Evolutionary conservation across 306 rosid species (phyloP), one percentile per base, ranked within the genome.

Genomic region (Urtica urens): DNA sequence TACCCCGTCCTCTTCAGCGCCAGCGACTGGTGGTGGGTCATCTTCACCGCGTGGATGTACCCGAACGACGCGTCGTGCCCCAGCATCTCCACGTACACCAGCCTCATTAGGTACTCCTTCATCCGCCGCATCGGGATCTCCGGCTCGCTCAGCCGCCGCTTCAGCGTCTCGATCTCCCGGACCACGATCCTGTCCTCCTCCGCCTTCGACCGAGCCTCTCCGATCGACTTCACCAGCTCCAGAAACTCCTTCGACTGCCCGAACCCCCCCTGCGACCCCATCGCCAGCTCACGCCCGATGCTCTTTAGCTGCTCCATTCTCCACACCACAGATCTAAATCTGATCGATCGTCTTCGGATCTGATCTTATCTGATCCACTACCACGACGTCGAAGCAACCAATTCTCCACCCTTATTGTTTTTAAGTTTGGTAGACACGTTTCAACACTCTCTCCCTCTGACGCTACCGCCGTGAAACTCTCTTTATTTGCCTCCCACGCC

Each of bases 251-350:
- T 90, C 23, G 94, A 85, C 58, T 85, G 94, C 0, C 92, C 94
- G 76, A 88, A 88, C 26, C 93, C 90, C n/a, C 87, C 95, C 31
- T 85, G 99, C 42, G 99, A 90, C 25, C 94, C 96, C 99, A 92
- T 92, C 28, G 96, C 87, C 9, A 90, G 83, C 64, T 90, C 99
- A n/a, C 93, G 70, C 0, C 99, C 96, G 58, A 85, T 75, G 20
- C 81, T 79, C 73, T 92, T 92, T 62, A 92, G 46, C 48, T 90
- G 97, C 82, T 90, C 93, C 97, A 90, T 70, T 20, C 38, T 49
- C 46, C 15, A n/a, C 14, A 14, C 43, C 10, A 34, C n/a, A 14
- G 20, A 12, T 7, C 18, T 1, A 9, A 44, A 17, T 16, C 20
- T 24, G 46, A 41, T 10, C 20, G 46, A 10, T 18, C 8, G 26